Base-by-base conservation (phyloP, 495 filamentous ascomycete genomes). In the Xylona heveae region DNA sequence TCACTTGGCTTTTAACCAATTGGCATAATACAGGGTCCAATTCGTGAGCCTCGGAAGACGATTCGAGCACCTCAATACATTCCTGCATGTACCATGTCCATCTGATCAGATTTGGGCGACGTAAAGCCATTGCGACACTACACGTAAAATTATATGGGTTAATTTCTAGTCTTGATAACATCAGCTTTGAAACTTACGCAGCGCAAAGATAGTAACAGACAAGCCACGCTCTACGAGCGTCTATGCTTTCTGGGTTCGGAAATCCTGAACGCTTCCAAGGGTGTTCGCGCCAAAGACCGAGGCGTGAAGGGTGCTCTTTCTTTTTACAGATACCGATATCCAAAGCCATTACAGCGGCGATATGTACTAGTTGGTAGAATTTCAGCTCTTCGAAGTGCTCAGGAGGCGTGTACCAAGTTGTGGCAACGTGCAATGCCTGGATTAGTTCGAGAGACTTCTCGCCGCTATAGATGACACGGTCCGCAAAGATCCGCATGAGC, bases 51-150 rank as follows among this genome's bases (percentile, higher is more conserved):
- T 84, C 68, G 3, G 75, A 63, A 13, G 74, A 75, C 2, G 53
- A 66, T 45, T 80, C 68, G 3, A 95, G 54, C 2, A 75, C 63
- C 1, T 78, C 66, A 28, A 93, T 50, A 39, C 74, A 84, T 42
- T 95, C 83, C 12, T 72, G 66, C 71, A 92, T 80, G 43, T 88
- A 90, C 4, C 71, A 58, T 6, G 72, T 73, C 73, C 78, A 91
- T 10, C 77, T 63, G 21, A 92, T 60, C 9, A 93, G 53, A 39
- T 83, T 82, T 0, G 76, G 71, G n/a, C 82, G 70, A 31, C 82
- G 66, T 35, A 85, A 52, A 6, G 79, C 69, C 62, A 83, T 80
- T 8, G 82, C 59, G 4, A 69, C 67, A 46, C 79, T 83, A 12
- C 53, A 57, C 8, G 56, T n/a, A 9, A 5, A 23, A 29, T 22